Evolutionary conservation across 208 protist genomes (phyloP), one percentile per base, ranked within the genome.

Genomic region (Vickermania spadyakhi): DNA sequence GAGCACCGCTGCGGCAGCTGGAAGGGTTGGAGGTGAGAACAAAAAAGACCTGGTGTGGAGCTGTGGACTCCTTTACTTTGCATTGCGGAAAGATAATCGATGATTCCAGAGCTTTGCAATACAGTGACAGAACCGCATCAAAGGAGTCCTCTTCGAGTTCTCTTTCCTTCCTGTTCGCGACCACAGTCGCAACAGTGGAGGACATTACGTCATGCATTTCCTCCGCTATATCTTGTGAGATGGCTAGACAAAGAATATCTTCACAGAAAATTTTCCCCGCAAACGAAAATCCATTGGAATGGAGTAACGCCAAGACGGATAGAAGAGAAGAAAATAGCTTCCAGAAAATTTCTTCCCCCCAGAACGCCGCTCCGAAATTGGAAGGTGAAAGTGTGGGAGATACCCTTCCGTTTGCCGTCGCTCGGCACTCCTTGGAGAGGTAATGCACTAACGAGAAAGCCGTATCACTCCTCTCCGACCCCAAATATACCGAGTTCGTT

Each of bases 331-430:
- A 65, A 14, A 94, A 57, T 54, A 94, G 60, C 25, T 75, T 75
- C 84, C 87, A 94, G 51, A 91, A 54, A 56, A 89, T 49, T 52
- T 89, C 84, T 58, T 94, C 84, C 5, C 70, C 73, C 84, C 87
- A 94, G 36, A 56, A 57, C 58, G 63, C 68, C 59, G 75, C 60
- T n/a, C n/a, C n/a, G n/a, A n/a, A n/a, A n/a, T n/a, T n/a, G n/a
- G n/a, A n/a, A n/a, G n/a, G n/a, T n/a, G n/a, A n/a, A n/a, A n/a
- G n/a, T n/a, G n/a, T n/a, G n/a, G n/a, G n/a, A n/a, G n/a, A n/a
- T n/a, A n/a, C n/a, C n/a, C n/a, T n/a, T n/a, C n/a, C n/a, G n/a
- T n/a, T n/a, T n/a, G n/a, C n/a, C n/a, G n/a, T n/a, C n/a, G n/a
- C n/a, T n/a, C n/a, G n/a, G n/a, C n/a, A n/a, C n/a, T n/a, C n/a